phyloP scores from a whole-genome alignment of 2,329 filamentous ascomycete species.

The Alternaria gaisen region DNA sequence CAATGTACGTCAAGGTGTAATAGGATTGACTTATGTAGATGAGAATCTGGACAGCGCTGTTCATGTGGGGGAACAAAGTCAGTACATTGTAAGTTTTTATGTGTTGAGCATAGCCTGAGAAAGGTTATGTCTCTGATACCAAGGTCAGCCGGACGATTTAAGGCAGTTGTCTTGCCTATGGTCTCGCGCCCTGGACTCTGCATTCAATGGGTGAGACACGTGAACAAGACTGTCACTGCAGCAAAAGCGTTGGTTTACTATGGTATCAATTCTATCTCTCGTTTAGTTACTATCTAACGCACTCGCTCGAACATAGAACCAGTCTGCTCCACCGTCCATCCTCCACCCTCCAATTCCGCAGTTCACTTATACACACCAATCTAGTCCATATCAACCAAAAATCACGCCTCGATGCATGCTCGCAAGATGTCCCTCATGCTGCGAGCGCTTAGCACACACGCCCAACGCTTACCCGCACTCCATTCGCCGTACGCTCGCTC shows the following conservation, averaged over 20 bases:
- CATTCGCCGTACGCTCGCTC: slow-evolving; percentile 1
- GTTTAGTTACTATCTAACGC: slow-evolving; percentile 2
- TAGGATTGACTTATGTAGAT: not conserved
- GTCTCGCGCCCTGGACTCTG: rapidly evolving
- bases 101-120: not conserved
- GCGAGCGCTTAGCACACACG: not conserved
- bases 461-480: slow-evolving; percentile 1
- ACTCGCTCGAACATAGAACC: slow-evolving; percentile 2
- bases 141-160: not conserved
- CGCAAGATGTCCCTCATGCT: not conserved
- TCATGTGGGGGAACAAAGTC: not conserved
- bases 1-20: not conserved
- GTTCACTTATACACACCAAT: not conserved
- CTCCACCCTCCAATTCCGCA: not conserved
- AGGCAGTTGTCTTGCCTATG: not conserved
- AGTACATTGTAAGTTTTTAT: not conserved
- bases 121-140: not conserved
- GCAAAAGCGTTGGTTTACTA: not conserved
- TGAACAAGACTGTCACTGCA: rapidly evolving
- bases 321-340: not conserved
- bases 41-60: not conserved
- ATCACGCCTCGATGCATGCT: not conserved
- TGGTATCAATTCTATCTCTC: slow-evolving; percentile 8
- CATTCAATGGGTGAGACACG: not conserved
- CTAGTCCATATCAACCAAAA: slow-evolving; percentile 1